phyloP scores from a whole-genome alignment of 345 rosid species.

The Moringa oleifera region DNA sequence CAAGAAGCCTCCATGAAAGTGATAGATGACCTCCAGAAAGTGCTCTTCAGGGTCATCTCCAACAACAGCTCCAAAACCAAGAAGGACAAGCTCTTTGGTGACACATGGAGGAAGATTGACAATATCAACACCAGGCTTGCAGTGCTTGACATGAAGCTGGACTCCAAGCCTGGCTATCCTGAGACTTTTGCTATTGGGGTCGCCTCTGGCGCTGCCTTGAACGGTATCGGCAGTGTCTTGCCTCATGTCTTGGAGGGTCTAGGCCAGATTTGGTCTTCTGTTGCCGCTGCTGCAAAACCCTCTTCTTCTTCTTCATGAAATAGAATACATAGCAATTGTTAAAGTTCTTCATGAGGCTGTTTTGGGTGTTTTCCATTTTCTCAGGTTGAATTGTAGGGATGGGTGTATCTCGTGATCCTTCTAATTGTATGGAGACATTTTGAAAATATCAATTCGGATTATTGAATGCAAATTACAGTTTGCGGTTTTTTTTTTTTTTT shows the following conservation, averaged over 20 bases:
- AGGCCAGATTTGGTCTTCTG: constrained; percentile 65
- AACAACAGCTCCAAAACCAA: constrained; percentile 31
- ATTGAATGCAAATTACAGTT: too few relatives aligned
- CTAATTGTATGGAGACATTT: too few relatives aligned
- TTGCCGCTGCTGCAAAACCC: constrained; percentile 42
- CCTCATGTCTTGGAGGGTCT: constrained; percentile 56
- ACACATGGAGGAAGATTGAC: constrained; percentile 61
- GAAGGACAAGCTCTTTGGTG: constrained; percentile 40
- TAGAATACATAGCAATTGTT: too few relatives aligned
- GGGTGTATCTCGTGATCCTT: too few relatives aligned
- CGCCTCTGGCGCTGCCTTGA: constrained; percentile 65
- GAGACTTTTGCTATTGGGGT: constrained; percentile 61
- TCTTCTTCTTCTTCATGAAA: constrained; percentile 36
- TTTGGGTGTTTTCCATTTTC: too few relatives aligned
- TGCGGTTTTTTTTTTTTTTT: too few relatives aligned
- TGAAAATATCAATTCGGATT: too few relatives aligned
- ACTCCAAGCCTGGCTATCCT: constrained; percentile 68
- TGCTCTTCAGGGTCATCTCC: constrained; percentile 48
- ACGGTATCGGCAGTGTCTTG: constrained; percentile 41
- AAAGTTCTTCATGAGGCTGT: too few relatives aligned
- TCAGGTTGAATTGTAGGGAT: too few relatives aligned
- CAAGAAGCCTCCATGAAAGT: constrained; percentile 74
- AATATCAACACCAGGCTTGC: constrained; percentile 46
- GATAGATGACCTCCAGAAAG: constrained; percentile 80
- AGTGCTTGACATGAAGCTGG: constrained; percentile 73